A percentile compares a stretch with the other conserved stretches of the same genome.
These are phyloP conservation scores for Parastagonospora nodorum DNA, from an alignment of 2,329 filamentous ascomycete genomes.

Conservation along the genomic window DNA sequence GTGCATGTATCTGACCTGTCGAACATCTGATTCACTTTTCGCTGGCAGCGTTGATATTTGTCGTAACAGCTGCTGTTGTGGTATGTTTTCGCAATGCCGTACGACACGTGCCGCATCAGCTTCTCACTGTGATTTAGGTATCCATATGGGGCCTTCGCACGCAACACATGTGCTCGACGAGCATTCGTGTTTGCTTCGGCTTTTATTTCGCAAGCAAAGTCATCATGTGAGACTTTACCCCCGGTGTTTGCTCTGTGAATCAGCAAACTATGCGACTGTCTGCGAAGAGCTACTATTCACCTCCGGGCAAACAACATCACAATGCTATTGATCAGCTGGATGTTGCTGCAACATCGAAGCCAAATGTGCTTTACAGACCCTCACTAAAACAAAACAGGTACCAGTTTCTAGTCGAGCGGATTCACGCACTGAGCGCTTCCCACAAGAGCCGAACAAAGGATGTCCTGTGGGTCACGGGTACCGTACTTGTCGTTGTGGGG, in stretches of 20 bases:
- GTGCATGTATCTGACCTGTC: background rate
- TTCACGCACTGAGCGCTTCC: constrained; percentile 44
- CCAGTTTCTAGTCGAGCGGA: constrained; percentile 50
- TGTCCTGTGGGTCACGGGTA: constrained; percentile 42
- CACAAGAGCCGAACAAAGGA: constrained; percentile 39
- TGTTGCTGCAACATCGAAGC: background rate
- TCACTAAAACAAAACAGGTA: constrained; percentile 30
- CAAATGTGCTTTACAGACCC: background rate
- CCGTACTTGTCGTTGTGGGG: constrained; percentile 27
- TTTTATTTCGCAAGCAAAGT: constrained; percentile 31
- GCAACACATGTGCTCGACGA: constrained; percentile 32
- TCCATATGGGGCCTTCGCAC: constrained; percentile 37
- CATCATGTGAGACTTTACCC: constrained; percentile 11
- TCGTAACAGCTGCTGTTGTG: constrained; percentile 40
- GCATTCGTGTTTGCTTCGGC: constrained; percentile 45
- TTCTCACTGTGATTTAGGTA: constrained; percentile 7
- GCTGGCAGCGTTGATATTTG: constrained; percentile 30
- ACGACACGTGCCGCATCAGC: background rate
- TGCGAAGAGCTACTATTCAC: no score
- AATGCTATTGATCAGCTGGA: background rate
- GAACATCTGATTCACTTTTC: background rate
- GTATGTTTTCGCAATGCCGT: background rate
- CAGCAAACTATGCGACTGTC: background rate
- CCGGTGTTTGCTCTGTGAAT: background rate
- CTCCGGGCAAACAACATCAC: no score